Conservation (phyloP, 768 basidiomycete genomes). For the Amanita molliuscula region DNA sequence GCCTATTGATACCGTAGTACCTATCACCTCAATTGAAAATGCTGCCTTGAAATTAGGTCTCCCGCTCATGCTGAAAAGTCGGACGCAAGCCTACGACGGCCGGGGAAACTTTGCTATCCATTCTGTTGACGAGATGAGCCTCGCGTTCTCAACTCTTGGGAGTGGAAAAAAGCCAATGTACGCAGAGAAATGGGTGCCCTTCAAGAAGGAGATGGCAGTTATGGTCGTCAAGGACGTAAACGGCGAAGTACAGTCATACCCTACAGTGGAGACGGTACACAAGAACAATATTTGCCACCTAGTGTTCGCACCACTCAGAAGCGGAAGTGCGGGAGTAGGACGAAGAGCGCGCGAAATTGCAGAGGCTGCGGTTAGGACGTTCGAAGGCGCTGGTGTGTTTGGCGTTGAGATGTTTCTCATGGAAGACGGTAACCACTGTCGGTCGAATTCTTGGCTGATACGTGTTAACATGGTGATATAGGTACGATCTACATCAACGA, state of each 20-base stretch:
- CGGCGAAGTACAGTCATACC: constrained; percentile 68
- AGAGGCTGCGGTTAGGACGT: constrained; percentile 66
- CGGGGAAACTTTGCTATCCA: constrained; percentile 81
- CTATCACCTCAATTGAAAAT: constrained; percentile 36
- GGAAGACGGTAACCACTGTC: constrained; percentile 50
- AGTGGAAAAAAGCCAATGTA: constrained; percentile 65
- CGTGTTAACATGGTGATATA: constrained; percentile 17
- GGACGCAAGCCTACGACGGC: constrained; percentile 95
- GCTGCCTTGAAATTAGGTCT: constrained; percentile 58
- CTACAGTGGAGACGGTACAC: constrained; percentile 91
- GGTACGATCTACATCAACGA: constrained; percentile 84
- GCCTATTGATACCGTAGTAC: constrained; percentile 35
- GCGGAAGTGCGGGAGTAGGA: constrained; percentile 40
- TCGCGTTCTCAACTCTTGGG: constrained; percentile 38
- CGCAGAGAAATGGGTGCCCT: constrained; percentile 90
- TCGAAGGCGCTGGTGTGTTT: constrained; percentile 88
- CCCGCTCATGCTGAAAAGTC: constrained; percentile 91
- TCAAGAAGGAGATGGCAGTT: constrained; percentile 85
- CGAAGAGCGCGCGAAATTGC: constrained; percentile 61
- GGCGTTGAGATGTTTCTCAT: constrained; percentile 98
- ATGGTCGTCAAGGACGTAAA: constrained; percentile 83
- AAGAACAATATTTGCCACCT: constrained; percentile 90
- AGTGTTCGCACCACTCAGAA: constrained; percentile 81
- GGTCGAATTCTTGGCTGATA: background rate
- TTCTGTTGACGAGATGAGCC: constrained; percentile 36